These are phyloP conservation scores for Rosa chinensis DNA, from an alignment of 306 rosid genomes.

Conservation along the genomic window DNA sequence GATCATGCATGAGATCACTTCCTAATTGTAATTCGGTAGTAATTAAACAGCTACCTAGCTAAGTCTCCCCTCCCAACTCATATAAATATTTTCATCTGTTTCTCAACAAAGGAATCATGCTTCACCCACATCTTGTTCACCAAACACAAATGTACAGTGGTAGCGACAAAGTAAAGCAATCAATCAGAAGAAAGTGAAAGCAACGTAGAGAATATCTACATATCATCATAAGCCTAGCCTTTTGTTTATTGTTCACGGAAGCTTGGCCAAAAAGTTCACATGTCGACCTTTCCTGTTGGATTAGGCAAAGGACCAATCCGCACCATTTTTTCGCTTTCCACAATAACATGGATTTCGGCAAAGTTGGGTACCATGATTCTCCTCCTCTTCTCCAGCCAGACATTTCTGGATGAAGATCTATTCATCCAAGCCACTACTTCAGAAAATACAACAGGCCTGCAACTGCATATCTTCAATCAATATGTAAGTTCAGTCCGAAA, in stretches of 20 bases:
- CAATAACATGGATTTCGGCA: neutral
- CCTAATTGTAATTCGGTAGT: neutral
- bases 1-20: neutral
- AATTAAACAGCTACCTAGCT: neutral
- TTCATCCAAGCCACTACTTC: conserved; percentile 1
- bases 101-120: neutral
- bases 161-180: conserved; percentile 28
- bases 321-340: neutral
- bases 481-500: conserved; percentile 31
- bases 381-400: neutral
- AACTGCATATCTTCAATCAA: conserved; percentile 44
- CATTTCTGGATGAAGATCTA: neutral
- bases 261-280: conserved; percentile 27
- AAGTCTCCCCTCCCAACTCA: neutral
- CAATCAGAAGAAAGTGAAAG: neutral
- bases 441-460: conserved; percentile 31
- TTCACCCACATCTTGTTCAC: conserved; percentile 15
- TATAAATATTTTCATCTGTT: neutral
- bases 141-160: conserved; percentile 5
- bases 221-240: neutral
- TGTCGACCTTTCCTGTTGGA: conserved; percentile 9
- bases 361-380: neutral
- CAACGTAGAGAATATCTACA: neutral
- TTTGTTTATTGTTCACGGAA: conserved; percentile 5
- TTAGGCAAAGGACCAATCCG: neutral